Evolutionary conservation across 495 filamentous ascomycete genomes (phyloP), one percentile per base, ranked within the genome.

Genomic region (Podospora fimiseda): DNA sequence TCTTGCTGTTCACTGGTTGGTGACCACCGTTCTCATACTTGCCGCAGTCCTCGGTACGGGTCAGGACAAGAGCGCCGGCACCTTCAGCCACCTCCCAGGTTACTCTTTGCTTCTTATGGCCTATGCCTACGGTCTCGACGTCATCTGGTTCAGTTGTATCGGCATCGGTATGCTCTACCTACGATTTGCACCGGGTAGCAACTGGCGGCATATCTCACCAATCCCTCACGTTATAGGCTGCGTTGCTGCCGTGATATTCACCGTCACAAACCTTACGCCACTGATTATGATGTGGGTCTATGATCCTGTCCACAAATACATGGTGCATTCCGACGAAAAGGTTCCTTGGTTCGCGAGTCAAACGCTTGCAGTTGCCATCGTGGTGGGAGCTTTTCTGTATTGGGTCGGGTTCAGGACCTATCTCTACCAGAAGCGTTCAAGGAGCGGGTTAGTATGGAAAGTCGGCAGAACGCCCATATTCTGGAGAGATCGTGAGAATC

Each of bases 281-380:
- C 48, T 60, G 19, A n/a, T 60, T 3, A 48, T 48, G 11, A 54
- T 60, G 24, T 60, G 58, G 58, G 48, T 60, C 23, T 43, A 43
- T 16, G 58, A 60, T 24, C 50, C 58, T 14, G 21, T 14, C 13
- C 36, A 50, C 13, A 23, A 20, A 16, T 57, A 44, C 20, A 21
- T 59, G 36, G 13, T 22, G 21, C 52, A 50, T 13, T 48, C 48
- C 13, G 22, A 36, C 13, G 43, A 42, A 16, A 42, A 24, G 30
- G 57, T 59, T n/a, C 33, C 27, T 14, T 59, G 57, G 57, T 59
- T 44, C 37, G 48, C 52, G 16, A 9, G 21, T 15, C 57, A 59
- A 48, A 55, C 52, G 19, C 48, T 38, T 18, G 43, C 45, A 8
- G 19, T 59, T 22, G 47, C 48, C 7, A 36, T 55, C 3, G 5